Evolutionary conservation across 2,329 filamentous ascomycete genomes (phyloP), one percentile per base, ranked within the genome.

Genomic region (Hypoxylon sp.): DNA sequence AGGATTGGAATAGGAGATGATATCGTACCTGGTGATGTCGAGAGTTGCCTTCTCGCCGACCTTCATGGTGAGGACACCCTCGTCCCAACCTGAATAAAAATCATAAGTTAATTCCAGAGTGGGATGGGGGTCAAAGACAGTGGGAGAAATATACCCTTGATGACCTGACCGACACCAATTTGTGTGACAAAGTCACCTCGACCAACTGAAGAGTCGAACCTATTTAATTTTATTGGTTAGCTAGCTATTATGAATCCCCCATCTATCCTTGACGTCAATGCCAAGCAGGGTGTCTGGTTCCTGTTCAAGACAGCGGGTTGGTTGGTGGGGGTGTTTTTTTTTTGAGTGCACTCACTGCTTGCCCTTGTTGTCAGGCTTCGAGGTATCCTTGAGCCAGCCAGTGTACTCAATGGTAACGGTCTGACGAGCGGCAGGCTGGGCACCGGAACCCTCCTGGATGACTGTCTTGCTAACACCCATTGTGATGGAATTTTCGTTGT

Each of bases 361-460:
- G 65, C 92, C 92, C 80, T 89, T 84, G 67, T 82, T 78, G 50
- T 83, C 78, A 12, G 80, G 73, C 70, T 83, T 74, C 59, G 67
- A 74, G 15, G 76, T 67, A 67, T 95, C 87, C 74, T 88, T 89
- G 59, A 97, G 80, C 75, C 79, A 96, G 65, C 94, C 94, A 30
- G 88, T 94, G 81, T 97, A 97, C 75, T 94, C 84, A 69, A 97
- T 96, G 67, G 82, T 83, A 67, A 97, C 90, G 17, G 75, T 83
- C 71, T 97, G 85, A 61, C 90, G 88, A 11, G 68, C 65, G 60
- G 74, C 68, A 50, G 93, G 89, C 60, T 73, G 77, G 65, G 84
- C 70, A 49, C 79, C 78, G 66, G 80, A 79, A 67, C 93, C 92
- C 57, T 81, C 72, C 25, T 74, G 67, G 63, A 86, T 71, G 58